phyloP scores from a whole-genome alignment of 805 yeast genomes.

The Candida argentea region DNA sequence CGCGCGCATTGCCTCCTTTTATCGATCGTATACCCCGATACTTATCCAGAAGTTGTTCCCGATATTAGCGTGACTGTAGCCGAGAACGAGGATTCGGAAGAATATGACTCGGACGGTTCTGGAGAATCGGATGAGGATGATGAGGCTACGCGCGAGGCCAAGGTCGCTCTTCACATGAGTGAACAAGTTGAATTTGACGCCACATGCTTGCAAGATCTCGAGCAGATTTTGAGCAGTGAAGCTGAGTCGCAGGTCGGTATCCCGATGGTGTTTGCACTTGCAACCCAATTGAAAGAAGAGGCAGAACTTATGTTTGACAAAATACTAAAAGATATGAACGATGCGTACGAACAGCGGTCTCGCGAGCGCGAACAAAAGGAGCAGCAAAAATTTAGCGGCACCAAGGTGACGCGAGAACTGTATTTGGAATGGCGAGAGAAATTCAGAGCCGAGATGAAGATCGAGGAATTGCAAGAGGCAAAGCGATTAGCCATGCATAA shows the following conservation, averaged over 20 bases:
- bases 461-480: constrained; percentile 46
- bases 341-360: constrained; percentile 46
- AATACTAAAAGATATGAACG: constrained; percentile 47
- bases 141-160: constrained; percentile 12
- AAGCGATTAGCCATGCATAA: constrained; percentile 50
- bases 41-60: constrained; percentile 78
- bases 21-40: constrained; percentile 61
- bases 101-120: constrained; percentile 24
- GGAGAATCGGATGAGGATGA: constrained; percentile 37
- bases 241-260: constrained; percentile 80
- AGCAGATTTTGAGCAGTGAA: constrained; percentile 37
- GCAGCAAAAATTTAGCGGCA: constrained; percentile 84
- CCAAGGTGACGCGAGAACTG: constrained; percentile 76
- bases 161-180: constrained; percentile 40
- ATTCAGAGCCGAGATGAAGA: constrained; percentile 66
- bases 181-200: constrained; percentile 48
- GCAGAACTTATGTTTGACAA: constrained; percentile 60
- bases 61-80: constrained; percentile 32
- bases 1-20: constrained; percentile 47
- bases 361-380: constrained; percentile 67
- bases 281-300: constrained; percentile 68
- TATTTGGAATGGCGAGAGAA: constrained; percentile 60
- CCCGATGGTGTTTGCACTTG: constrained; percentile 80
- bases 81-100: constrained; percentile 14
- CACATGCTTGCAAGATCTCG: constrained; percentile 34